Conservation (phyloP, 2,329 filamentous ascomycete genomes). For the Paecilomyces fulvus region DNA sequence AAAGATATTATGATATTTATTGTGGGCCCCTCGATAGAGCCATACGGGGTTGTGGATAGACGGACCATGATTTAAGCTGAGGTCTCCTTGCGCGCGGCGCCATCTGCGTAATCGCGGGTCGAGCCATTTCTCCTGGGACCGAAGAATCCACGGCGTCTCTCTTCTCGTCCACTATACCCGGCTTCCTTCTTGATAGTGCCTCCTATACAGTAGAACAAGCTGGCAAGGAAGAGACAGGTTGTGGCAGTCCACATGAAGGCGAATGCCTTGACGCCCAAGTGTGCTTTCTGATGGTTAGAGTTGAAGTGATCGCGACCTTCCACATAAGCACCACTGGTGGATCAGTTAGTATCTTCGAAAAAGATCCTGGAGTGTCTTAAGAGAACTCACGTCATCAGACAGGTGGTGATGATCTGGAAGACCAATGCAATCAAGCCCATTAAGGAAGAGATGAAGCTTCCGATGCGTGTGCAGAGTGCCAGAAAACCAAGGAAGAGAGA, state of each 20-base stretch:
- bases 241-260: constrained; percentile 55
- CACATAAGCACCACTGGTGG: constrained; percentile 49
- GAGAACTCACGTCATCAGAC: constrained; percentile 54
- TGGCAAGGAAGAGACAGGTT: constrained; percentile 47
- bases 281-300: constrained; percentile 38
- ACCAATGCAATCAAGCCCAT: constrained; percentile 46
- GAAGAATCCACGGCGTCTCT: constrained; percentile 32
- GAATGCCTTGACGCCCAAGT: constrained; percentile 50
- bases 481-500: constrained; percentile 40
- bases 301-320: constrained; percentile 50
- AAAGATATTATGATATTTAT: neutral
- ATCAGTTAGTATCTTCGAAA: neutral
- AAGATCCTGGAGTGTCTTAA: neutral
- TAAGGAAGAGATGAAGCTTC: constrained; percentile 44
- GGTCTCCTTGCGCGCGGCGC: neutral
- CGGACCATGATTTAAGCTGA: neutral
- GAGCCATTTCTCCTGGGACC: constrained; percentile 4
- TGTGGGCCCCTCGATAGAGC: neutral
- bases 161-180: constrained; percentile 29
- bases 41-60: neutral
- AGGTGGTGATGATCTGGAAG: constrained; percentile 50
- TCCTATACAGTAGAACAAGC: constrained; percentile 48
- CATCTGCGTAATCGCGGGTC: neutral
- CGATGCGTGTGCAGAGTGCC: constrained; percentile 45
- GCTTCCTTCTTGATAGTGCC: constrained; percentile 24